phyloP scores from a whole-genome alignment of 768 basidiomycete species.

The Rhodotorula taiwanensis region DNA sequence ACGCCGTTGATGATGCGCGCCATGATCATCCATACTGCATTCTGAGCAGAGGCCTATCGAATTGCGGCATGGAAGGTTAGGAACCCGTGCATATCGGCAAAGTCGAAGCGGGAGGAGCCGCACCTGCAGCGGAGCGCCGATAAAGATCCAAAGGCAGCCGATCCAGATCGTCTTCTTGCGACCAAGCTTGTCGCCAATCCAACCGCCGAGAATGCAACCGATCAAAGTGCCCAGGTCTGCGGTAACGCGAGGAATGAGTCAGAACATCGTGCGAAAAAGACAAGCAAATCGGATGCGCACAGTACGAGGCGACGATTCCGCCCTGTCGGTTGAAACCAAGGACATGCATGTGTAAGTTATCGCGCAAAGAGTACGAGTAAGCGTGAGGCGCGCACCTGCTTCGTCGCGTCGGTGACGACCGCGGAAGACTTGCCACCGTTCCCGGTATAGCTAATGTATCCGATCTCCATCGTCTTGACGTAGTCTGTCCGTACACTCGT shows the following conservation, averaged over 20 bases:
- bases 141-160: slow-evolving; percentile 31
- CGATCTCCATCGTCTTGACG: slow-evolving; percentile 34
- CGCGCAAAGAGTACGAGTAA: not conserved
- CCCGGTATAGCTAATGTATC: slow-evolving; percentile 4
- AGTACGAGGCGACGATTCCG: slow-evolving; percentile 40
- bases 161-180: slow-evolving; percentile 34
- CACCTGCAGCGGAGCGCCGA: slow-evolving; percentile 37
- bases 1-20: slow-evolving; percentile 37
- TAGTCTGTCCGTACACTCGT: too few relatives aligned
- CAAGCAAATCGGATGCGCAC: not conserved
- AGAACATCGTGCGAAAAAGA: not conserved
- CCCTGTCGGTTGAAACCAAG: slow-evolving; percentile 30
- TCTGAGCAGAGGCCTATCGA: slow-evolving; percentile 35
- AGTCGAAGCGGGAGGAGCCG: not conserved
- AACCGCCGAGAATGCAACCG: slow-evolving; percentile 38
- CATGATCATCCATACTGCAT: slow-evolving; percentile 37
- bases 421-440: not conserved
- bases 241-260: not conserved
- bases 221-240: slow-evolving; percentile 36
- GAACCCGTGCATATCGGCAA: too few relatives aligned
- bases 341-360: too few relatives aligned
- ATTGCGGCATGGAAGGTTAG: too few relatives aligned
- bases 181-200: slow-evolving; percentile 38
- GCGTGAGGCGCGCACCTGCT: not conserved
- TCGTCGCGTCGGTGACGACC: slow-evolving; percentile 28